These are phyloP conservation scores for Byssothecium circinans DNA, from an alignment of 2,329 filamentous ascomycete genomes.

Conservation along the genomic window DNA sequence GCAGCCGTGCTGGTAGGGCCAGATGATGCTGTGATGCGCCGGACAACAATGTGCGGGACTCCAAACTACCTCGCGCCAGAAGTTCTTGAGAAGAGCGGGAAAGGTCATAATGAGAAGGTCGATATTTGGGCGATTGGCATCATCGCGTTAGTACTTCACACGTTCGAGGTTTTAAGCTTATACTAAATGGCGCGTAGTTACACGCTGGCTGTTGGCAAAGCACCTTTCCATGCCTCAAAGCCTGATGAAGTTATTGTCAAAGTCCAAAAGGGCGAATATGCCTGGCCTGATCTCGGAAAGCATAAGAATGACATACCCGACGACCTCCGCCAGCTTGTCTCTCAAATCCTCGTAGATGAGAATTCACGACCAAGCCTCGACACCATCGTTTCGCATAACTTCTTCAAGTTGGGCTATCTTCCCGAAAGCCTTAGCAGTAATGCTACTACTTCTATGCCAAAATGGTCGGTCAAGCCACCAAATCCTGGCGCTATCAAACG, in stretches of 20 bases:
- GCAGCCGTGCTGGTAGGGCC: conserved; percentile 88
- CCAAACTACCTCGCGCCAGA: conserved; percentile 98
- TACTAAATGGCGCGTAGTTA: conserved; percentile 65
- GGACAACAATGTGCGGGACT: conserved; percentile 93
- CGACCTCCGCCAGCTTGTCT: conserved; percentile 77
- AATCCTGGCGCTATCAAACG: no score
- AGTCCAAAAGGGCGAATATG: conserved; percentile 71
- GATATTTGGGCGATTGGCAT: conserved; percentile 98
- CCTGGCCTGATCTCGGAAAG: conserved; percentile 71
- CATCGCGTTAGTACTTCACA: conserved; percentile 67
- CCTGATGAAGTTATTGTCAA: conserved; percentile 80
- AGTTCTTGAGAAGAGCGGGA: conserved; percentile 89
- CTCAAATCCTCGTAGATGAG: conserved; percentile 73
- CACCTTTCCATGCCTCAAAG: conserved; percentile 91
- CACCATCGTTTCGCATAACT: conserved; percentile 74
- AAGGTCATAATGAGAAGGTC: conserved; percentile 95
- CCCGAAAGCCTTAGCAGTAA: conserved; percentile 55
- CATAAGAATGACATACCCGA: conserved; percentile 70
- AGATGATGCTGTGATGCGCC: conserved; percentile 77
- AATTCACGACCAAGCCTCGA: conserved; percentile 75
- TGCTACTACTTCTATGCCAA: conserved; percentile 50
- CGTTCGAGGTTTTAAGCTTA: conserved; percentile 20
- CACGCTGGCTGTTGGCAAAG: conserved; percentile 94
- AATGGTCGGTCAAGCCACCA: no score
- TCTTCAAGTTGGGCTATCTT: conserved; percentile 77